phyloP scores from a whole-genome alignment of 2,329 filamentous ascomycete species.

The Aureobasidium melanogenum region DNA sequence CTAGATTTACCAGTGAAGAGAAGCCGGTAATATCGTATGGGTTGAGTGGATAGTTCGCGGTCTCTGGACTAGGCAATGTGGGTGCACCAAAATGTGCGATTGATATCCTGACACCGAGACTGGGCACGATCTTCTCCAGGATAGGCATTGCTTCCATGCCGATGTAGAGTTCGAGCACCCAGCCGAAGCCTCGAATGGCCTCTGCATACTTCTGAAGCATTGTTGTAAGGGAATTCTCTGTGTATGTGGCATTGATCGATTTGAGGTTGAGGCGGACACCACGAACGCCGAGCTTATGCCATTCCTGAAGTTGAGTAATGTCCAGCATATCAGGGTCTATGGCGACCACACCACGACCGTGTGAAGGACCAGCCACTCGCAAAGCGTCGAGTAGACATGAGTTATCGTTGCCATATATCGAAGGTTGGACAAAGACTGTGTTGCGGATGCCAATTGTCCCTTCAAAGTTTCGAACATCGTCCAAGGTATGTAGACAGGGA shows the following conservation, averaged over 20 bases:
- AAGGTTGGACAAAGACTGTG: slow-evolving; percentile 23
- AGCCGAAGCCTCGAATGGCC: slow-evolving; percentile 41
- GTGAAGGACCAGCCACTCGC: slow-evolving; percentile 13
- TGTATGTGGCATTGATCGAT: slow-evolving; percentile 29
- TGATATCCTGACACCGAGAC: slow-evolving; percentile 43
- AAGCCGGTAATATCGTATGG: slow-evolving; percentile 43
- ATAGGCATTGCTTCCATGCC: slow-evolving; percentile 41
- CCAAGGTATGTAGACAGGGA: slow-evolving; percentile 41
- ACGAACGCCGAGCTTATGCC: slow-evolving; percentile 24
- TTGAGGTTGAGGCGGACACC: slow-evolving; percentile 26
- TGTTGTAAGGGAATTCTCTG: slow-evolving; percentile 31
- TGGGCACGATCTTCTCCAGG: slow-evolving; percentile 42
- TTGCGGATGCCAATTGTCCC: slow-evolving; percentile 20
- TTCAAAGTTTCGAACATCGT: slow-evolving; percentile 36
- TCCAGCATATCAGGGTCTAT: slow-evolving; percentile 21
- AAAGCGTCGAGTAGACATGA: slow-evolving; percentile 25
- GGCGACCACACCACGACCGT: slow-evolving; percentile 23
- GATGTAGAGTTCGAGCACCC: slow-evolving; percentile 53
- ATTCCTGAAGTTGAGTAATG: slow-evolving; percentile 17
- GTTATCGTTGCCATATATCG: slow-evolving; percentile 26
- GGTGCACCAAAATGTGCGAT: slow-evolving; percentile 49
- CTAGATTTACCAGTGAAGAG: slow-evolving; percentile 38
- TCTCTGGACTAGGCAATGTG: slow-evolving; percentile 24
- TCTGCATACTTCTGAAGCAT: slow-evolving; percentile 42
- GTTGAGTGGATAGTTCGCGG: background rate